Base-by-base conservation (phyloP, 2,329 filamentous ascomycete genomes). In the Diaporthe batatas region DNA sequence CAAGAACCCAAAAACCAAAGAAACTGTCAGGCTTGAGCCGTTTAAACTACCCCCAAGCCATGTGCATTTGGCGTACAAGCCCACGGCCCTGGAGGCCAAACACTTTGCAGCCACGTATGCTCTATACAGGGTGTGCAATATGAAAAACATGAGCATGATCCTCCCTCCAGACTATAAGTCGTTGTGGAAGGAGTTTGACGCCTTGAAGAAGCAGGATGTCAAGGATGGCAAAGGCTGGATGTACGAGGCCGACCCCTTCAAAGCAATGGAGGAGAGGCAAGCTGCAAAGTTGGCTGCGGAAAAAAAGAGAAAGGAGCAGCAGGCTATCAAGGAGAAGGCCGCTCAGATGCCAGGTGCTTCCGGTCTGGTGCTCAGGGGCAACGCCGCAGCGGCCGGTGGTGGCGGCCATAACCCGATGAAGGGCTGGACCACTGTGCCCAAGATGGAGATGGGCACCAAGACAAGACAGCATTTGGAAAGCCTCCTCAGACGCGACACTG, bases 201-300 rank as follows among this genome's bases (percentile, higher is more conserved):
- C 91, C 5, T 84, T 98, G 75, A 98, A 98, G 83, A 90, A 90
- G 75, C 89, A 91, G 77, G 96, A 98, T 78, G 86, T 94, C 64
- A 93, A 91, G 79, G 91, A 94, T 54, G 95, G 89, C n/a, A 90
- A 90, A 75, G 92, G 86, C 0, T 98, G 95, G 93, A 92, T 97
- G 89, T 99, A 98, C 81, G 95, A 97, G 77, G 94, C 95, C 14
- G 96, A 99, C 79, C 96, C 96, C 0, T 99, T 99, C 84, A 89
- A 92, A 73, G 92, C 94, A 0, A 87, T 93, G 75, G 89, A 92
- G 76, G 94, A 97, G 81, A 88, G 93, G 68, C 93, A 97, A 77
- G 93, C 95, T 78, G 92, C 93, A 11, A 93, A 93, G 75, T 91
- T 89, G 2, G 86, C 90, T 3, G 90, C 92, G 58, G 93, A 95